Evolutionary conservation across 2,329 filamentous ascomycete species (phyloP).

Genomic region (Cyphellophora europaea): DNA sequence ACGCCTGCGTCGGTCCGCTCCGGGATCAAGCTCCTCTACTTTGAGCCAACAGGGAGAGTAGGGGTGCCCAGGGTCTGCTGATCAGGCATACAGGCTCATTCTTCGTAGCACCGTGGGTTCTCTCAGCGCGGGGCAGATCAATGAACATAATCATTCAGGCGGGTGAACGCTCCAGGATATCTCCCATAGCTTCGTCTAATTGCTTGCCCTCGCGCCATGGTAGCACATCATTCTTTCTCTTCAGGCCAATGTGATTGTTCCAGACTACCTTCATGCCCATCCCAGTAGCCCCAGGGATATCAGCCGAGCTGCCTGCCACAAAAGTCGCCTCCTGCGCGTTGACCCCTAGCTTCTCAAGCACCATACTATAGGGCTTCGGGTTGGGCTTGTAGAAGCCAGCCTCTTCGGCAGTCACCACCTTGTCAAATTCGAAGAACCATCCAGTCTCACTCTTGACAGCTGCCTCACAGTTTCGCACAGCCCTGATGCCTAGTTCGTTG

Average conservation of each 20-base stretch:
- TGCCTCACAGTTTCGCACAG: slow-evolving; percentile 6
- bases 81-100: too few relatives aligned
- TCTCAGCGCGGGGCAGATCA: too few relatives aligned
- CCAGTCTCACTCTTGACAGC: slow-evolving; percentile 2
- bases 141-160: too few relatives aligned
- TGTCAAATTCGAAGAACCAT: slow-evolving; percentile 21
- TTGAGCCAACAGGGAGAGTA: too few relatives aligned
- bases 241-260: slow-evolving; percentile 23
- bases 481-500: slow-evolving; percentile 20
- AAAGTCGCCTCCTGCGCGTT: slow-evolving; percentile 23
- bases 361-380: slow-evolving; percentile 23
- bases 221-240: slow-evolving; percentile 2
- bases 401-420: slow-evolving; percentile 30
- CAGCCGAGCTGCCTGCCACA: slow-evolving; percentile 31
- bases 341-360: slow-evolving; percentile 22
- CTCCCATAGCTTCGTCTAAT: slow-evolving; percentile 3
- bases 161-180: not conserved
- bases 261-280: slow-evolving; percentile 32
- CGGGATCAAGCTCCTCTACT: too few relatives aligned
- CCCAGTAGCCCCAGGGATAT: slow-evolving; percentile 28
- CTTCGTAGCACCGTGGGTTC: too few relatives aligned
- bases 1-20: too few relatives aligned
- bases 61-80: too few relatives aligned
- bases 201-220: slow-evolving; percentile 3
- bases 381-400: slow-evolving; percentile 32